Base-by-base conservation (phyloP, 2,329 filamentous ascomycete species). In the Colletotrichum neosansevieriae region DNA sequence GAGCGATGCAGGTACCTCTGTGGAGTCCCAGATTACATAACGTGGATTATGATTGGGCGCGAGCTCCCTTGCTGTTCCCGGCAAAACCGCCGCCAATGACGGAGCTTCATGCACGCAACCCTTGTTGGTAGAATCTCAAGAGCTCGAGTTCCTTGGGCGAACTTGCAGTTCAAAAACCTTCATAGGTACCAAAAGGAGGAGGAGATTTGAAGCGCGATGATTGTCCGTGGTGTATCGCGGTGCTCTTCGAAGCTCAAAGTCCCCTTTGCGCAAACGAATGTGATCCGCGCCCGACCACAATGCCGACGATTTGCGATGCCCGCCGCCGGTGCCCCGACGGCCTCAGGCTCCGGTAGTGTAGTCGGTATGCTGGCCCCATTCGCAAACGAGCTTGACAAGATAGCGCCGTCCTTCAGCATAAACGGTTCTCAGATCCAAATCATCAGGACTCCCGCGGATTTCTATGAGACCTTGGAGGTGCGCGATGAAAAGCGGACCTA, bases 391-490 rank as follows among this genome's bases (percentile, higher is more conserved):
- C 83, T 99, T 69, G 96, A 99, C 78, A 91, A 87, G 73, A 89
- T 98, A 71, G 92, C 94, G 3, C 96, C 96, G n/a, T 91, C 92
- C 50, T 97, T 99, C 74, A 92, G 94, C 76, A 85, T 99, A 29
- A 84, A 90, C 29, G 93, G 94, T 2, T 92, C 93, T 5, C 89
- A 95, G 67, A 92, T 99, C 57, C 85, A 87, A 11, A 91, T 99
- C 19, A 80, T 99, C 12, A 87, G 90, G 73, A 91, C 92, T 2
- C 96, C 96, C 0, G 81, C 88, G n/a, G 92, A 95, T 60, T 99
- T 99, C 77, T 99, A 98, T 79, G 89, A 92, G 73, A 93, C 91
- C 7, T 83, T 99, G 67, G 98, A 98, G 89, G 93, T 94, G 76
- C 38, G 63, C 19, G 19, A n/a, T 13, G 72, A 64, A 51, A 21